Evolutionary conservation across 768 basidiomycete species (phyloP).

Genomic region (Atractiella rhizophila): DNA sequence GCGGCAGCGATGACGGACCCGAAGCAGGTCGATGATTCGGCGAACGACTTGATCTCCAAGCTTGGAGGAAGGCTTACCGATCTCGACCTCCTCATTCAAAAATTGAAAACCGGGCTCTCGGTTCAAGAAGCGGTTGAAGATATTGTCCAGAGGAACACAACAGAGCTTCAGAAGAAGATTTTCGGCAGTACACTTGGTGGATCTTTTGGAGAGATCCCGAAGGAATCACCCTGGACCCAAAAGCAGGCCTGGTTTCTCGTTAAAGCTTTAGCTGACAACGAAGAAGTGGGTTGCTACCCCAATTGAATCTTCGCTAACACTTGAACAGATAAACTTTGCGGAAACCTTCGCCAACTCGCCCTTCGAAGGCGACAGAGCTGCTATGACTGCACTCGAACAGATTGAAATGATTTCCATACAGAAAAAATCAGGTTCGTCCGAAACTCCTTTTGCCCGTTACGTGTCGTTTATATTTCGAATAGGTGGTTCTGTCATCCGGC

Average conservation of each 20-base stretch:
- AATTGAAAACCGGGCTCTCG: constrained; percentile 10
- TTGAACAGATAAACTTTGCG: constrained; percentile 55
- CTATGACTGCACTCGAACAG: constrained; percentile 63
- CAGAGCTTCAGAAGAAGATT: constrained; percentile 64
- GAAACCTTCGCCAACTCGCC: constrained; percentile 56
- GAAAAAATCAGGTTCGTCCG: constrained; percentile 38
- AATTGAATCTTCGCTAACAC: not conserved
- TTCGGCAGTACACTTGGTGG: constrained; percentile 78
- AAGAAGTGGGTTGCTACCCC: constrained; percentile 20
- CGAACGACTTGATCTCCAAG: constrained; percentile 33
- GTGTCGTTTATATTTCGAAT: not conserved
- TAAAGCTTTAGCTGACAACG: constrained; percentile 39
- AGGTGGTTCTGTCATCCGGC: constrained; percentile 64
- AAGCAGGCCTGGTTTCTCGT: constrained; percentile 73
- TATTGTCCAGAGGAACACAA: constrained; percentile 49
- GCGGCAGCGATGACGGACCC: constrained; percentile 27
- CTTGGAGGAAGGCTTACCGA: constrained; percentile 81
- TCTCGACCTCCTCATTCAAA: constrained; percentile 31
- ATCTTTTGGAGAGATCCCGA: constrained; percentile 84
- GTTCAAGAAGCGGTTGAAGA: constrained; percentile 27
- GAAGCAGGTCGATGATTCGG: constrained; percentile 3
- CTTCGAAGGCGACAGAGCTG: constrained; percentile 69
- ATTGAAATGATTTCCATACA: constrained; percentile 54
- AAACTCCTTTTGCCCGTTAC: not conserved
- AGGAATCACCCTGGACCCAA: constrained; percentile 51